A percentile compares a stretch with the other conserved stretches of the same genome.
These are phyloP conservation scores for Kwoniella pini DNA, from an alignment of 768 basidiomycete species.

Conservation along the genomic window DNA sequence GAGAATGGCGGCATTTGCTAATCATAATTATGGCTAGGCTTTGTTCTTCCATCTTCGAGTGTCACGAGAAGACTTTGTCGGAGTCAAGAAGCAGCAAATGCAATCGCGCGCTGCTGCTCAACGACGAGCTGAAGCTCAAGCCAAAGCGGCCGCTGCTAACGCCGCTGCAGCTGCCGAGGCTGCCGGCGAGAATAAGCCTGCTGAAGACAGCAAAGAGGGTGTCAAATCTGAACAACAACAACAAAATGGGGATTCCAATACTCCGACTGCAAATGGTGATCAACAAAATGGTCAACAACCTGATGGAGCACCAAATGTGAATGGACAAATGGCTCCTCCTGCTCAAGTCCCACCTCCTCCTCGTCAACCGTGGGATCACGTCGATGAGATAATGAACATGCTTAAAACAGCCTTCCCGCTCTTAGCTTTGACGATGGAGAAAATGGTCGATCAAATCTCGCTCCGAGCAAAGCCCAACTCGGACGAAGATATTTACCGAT, in stretches of 20 bases:
- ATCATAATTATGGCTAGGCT: slow-evolving; percentile 63
- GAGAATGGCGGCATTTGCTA: too few relatives aligned
- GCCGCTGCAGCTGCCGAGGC: slow-evolving; percentile 41
- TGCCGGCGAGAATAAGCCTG: slow-evolving; percentile 47
- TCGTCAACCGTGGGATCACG: slow-evolving; percentile 76
- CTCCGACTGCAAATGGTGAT: slow-evolving; percentile 9
- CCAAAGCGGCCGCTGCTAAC: slow-evolving; percentile 30
- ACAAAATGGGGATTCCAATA: slow-evolving; percentile 13
- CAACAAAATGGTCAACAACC: neutral
- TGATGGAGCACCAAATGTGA: slow-evolving; percentile 3
- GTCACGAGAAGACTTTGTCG: slow-evolving; percentile 67
- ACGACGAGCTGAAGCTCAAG: slow-evolving; percentile 28
- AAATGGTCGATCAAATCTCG: slow-evolving; percentile 91
- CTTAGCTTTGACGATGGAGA: slow-evolving; percentile 91
- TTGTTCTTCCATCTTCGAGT: slow-evolving; percentile 94
- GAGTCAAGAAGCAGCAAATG: slow-evolving; percentile 50
- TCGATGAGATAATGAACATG: slow-evolving; percentile 89
- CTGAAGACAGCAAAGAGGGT: slow-evolving; percentile 32
- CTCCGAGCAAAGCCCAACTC: slow-evolving; percentile 81
- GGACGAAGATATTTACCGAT: slow-evolving; percentile 93
- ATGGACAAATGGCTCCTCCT: slow-evolving; percentile 16
- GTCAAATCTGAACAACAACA: slow-evolving; percentile 29
- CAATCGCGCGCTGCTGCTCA: slow-evolving; percentile 24
- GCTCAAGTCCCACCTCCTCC: slow-evolving; percentile 33
- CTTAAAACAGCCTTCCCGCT: slow-evolving; percentile 96